A percentile compares a stretch with the other conserved stretches of the same genome.
phyloP scores from a whole-genome alignment of 345 rosid species.

The Eucalyptus rudis region DNA sequence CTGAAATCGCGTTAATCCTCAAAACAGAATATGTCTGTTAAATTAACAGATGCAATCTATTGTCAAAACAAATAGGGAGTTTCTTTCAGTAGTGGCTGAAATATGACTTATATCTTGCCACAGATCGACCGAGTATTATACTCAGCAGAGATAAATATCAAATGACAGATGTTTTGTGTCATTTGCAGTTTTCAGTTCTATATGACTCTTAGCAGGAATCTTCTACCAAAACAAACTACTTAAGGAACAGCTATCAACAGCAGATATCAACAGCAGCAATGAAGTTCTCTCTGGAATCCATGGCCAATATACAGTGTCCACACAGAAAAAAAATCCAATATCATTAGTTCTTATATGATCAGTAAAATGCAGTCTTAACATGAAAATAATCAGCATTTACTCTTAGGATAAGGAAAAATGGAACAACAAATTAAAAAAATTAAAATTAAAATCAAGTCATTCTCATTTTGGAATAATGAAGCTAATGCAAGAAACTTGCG shows the following conservation, averaged over 20 bases:
- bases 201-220: not conserved
- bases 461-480: not conserved
- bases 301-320: not conserved
- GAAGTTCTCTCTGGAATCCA: not conserved
- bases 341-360: not conserved
- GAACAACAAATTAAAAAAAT: not conserved
- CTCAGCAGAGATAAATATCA: not conserved
- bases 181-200: not conserved
- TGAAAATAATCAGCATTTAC: not conserved
- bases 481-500: slow-evolving; percentile 43
- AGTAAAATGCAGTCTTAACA: not conserved
- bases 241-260: not conserved
- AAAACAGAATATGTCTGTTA: not conserved
- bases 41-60: not conserved
- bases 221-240: not conserved
- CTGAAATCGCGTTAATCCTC: not conserved
- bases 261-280: not conserved
- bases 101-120: not conserved
- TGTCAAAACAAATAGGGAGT: not conserved
- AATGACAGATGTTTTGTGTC: not conserved
- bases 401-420: not conserved
- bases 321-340: not conserved
- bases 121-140: not conserved
- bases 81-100: not conserved
- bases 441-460: not conserved